A percentile compares a stretch with the other conserved stretches of the same genome.
Evolutionary conservation across 306 rosid species (phyloP).

Genomic region (Spatholobus suberectus): DNA sequence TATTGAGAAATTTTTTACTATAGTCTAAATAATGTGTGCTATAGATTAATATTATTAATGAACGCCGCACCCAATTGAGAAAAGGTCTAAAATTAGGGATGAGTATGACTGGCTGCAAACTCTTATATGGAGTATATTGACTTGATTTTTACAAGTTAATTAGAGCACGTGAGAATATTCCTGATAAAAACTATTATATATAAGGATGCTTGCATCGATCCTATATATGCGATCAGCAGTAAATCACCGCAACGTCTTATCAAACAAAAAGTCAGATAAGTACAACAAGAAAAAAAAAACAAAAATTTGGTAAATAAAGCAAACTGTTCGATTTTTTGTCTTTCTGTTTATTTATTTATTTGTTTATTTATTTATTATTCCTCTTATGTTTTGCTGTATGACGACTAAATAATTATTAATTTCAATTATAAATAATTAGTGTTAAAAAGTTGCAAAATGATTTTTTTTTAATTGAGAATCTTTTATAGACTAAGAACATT

Average conservation of each 20-base stretch:
- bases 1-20: not conserved
- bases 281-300: not conserved
- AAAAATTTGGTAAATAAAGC: not conserved
- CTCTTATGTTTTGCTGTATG: not conserved
- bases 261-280: conserved; percentile 14
- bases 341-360: not conserved
- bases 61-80: not conserved
- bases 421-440: not conserved
- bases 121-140: not conserved
- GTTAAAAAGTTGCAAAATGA: not conserved
- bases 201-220: not conserved
- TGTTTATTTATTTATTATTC: too few relatives aligned
- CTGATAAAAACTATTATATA: not conserved
- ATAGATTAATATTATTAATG: not conserved
- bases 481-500: not conserved
- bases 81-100: too few relatives aligned
- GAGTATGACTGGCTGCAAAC: not conserved
- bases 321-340: not conserved
- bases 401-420: not conserved
- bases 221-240: not conserved
- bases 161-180: conserved; percentile 16
- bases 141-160: not conserved
- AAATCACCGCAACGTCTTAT: conserved; percentile 39
- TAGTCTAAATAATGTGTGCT: not conserved
- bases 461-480: not conserved